Percentiles rank a stretch among this genome's conserved stretches.
Conservation (phyloP, 805 yeast species). For the Metschnikowia reukaufii region DNA sequence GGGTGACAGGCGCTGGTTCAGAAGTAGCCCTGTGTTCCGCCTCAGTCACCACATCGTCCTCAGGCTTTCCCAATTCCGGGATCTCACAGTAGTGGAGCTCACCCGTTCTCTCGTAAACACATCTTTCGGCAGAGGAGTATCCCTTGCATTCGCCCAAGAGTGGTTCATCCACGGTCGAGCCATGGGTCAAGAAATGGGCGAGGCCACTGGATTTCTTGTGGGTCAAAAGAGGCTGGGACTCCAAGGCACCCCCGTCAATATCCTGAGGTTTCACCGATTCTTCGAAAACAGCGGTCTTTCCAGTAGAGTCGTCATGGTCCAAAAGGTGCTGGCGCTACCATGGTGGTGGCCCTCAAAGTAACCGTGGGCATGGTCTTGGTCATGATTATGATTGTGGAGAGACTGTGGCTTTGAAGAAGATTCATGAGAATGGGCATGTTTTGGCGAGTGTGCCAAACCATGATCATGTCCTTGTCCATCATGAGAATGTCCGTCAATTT, state of each 20-base stretch:
- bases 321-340: neutral
- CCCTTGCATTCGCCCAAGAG: slow-evolving; percentile 50
- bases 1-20: neutral
- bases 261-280: neutral
- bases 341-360: slow-evolving; percentile 3
- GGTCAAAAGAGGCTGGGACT: slow-evolving; percentile 13
- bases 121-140: slow-evolving; percentile 43
- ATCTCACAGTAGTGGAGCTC: slow-evolving; percentile 42
- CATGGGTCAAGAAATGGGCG: slow-evolving; percentile 27
- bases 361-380: neutral
- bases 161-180: slow-evolving; percentile 20
- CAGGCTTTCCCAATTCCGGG: slow-evolving; percentile 27
- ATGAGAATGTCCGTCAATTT: slow-evolving; percentile 13
- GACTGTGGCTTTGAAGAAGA: slow-evolving; percentile 4
- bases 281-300: neutral
- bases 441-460: slow-evolving; percentile 19
- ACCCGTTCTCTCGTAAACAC: slow-evolving; percentile 20
- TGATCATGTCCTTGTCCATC: slow-evolving; percentile 18
- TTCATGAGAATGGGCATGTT: slow-evolving; percentile 17
- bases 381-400: neutral
- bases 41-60: slow-evolving; percentile 6
- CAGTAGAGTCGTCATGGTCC: neutral
- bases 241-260: slow-evolving; percentile 2
- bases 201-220: slow-evolving; percentile 24
- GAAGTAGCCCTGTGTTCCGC: neutral